These are phyloP conservation scores for Botrytis sinoallii DNA, from an alignment of 2,329 filamentous ascomycete genomes.

Conservation along the genomic window DNA sequence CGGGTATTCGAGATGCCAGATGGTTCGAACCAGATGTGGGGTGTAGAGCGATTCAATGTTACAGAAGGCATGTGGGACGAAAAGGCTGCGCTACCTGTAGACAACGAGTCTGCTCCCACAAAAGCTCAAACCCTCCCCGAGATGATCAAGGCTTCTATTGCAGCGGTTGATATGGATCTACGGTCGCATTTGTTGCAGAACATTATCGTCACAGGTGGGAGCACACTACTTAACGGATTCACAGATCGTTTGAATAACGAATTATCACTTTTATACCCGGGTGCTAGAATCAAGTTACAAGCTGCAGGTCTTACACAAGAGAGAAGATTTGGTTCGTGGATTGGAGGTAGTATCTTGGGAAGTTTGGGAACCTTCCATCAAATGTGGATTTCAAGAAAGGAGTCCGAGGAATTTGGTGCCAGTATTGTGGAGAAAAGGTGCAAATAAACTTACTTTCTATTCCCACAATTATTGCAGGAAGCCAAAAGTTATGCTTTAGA, in stretches of 20 bases:
- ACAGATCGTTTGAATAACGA: conserved; percentile 87
- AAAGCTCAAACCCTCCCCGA: conserved; percentile 79
- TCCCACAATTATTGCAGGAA: conserved; percentile 1
- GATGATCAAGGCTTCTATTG: conserved; percentile 73
- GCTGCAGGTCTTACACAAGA: conserved; percentile 84
- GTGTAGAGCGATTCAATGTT: conserved; percentile 79
- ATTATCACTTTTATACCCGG: conserved; percentile 76
- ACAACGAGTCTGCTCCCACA: conserved; percentile 48
- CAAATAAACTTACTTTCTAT: conserved; percentile 56
- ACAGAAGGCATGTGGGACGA: conserved; percentile 92
- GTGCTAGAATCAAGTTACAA: conserved; percentile 81
- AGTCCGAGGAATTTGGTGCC: conserved; percentile 93
- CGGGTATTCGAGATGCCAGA: conserved; percentile 96
- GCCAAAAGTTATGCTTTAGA: conserved; percentile 20
- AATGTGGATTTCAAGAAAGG: conserved; percentile 98
- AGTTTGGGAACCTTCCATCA: conserved; percentile 98
- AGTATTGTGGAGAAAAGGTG: conserved; percentile 94
- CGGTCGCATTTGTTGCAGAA: conserved; percentile 80
- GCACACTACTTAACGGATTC: conserved; percentile 84
- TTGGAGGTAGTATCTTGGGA: conserved; percentile 91
- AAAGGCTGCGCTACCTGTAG: conserved; percentile 60
- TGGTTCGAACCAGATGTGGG: conserved; percentile 93
- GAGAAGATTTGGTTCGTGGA: conserved; percentile 89
- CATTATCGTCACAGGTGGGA: conserved; percentile 88
- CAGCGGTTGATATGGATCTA: conserved; percentile 83